Evolutionary conservation across 2,329 filamentous ascomycete genomes (phyloP), one percentile per base, ranked within the genome.

Genomic region (Talaromyces amestolkiae): DNA sequence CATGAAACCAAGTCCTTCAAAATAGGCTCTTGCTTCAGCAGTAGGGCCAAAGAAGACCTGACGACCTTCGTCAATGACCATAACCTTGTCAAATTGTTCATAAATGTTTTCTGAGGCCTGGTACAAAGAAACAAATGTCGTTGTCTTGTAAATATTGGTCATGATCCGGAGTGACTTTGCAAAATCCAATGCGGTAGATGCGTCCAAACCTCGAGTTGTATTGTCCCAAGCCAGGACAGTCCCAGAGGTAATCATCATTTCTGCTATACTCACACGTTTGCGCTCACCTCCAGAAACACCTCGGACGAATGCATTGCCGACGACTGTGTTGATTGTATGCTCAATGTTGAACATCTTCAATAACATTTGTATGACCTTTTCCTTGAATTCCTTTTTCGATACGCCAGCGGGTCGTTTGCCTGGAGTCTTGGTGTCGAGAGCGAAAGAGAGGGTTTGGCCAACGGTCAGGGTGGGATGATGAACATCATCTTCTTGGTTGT

Each of bases 331-430:
- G 61, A 87, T 85, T 0, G 92, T 96, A 76, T 97, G 92, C 76
- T 93, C 90, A 63, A 97, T 96, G 74, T 94, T 95, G 83, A 97
- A 96, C 91, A 96, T 95, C 73, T 91, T 92, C 61, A 97, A 82
- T 66, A 97, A 83, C 72, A 89, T 86, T 19, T 87, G 84, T 67
- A 93, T 81, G 65, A 96, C 87, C 70, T 88, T 87, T 59, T 90
- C 84, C 79, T 72, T 41, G 79, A 76, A 66, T 6, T 61, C 65
- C 10, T 61, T 61, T 31, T 64, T 64, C 19, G 65, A 56, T 19
- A 66, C 41, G 24, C 91, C 91, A 3, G 84, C 86, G 0, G 91
- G 91, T 56, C 92, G 84, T 77, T 93, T 93, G 17, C 90, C 89
- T 6, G 93, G 92, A 15, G 91, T 89, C 78, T 96, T 96, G 37